A percentile compares a stretch with the other conserved stretches of the same genome.
Evolutionary conservation across 2,329 filamentous ascomycete species (phyloP).

Genomic region (Gyromitra esculenta): DNA sequence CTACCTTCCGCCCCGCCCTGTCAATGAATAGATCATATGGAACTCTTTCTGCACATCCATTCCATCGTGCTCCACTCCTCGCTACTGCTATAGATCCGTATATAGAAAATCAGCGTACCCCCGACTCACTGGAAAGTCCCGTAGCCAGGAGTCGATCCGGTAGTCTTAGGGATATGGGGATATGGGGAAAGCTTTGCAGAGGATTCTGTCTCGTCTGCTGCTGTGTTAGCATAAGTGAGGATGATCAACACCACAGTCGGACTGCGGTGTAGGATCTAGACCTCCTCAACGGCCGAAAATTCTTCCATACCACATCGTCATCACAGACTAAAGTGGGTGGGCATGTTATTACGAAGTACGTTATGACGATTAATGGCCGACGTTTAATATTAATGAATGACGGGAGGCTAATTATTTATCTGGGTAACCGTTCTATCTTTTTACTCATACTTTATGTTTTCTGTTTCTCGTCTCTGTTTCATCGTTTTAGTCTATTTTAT

Average conservation of each 20-base stretch:
- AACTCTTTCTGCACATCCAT: slow-evolving; percentile 53
- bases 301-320: not conserved
- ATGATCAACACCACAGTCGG: slow-evolving; percentile 13
- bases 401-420: slow-evolving; percentile 9
- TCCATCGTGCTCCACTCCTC: slow-evolving; percentile 54
- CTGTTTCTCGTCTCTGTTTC: not conserved
- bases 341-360: not conserved
- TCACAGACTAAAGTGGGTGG: not conserved
- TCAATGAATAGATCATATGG: slow-evolving; percentile 55
- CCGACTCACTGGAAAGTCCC: slow-evolving; percentile 49
- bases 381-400: slow-evolving; percentile 14
- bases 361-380: slow-evolving; percentile 35
- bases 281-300: not conserved
- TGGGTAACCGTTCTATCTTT: not conserved
- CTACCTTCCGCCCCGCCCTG: slow-evolving; percentile 51
- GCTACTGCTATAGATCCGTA: slow-evolving; percentile 28
- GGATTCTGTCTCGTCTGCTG: slow-evolving; percentile 51
- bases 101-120: slow-evolving; percentile 44
- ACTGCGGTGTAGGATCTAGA: not conserved
- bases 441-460: not conserved
- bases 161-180: slow-evolving; percentile 24
- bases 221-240: slow-evolving; percentile 45
- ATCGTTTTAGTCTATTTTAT: slow-evolving; percentile 19
- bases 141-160: slow-evolving; percentile 25
- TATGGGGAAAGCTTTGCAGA: slow-evolving; percentile 43